phyloP scores from a whole-genome alignment of 2,329 filamentous ascomycete genomes.

The Ramularia endophylla region DNA sequence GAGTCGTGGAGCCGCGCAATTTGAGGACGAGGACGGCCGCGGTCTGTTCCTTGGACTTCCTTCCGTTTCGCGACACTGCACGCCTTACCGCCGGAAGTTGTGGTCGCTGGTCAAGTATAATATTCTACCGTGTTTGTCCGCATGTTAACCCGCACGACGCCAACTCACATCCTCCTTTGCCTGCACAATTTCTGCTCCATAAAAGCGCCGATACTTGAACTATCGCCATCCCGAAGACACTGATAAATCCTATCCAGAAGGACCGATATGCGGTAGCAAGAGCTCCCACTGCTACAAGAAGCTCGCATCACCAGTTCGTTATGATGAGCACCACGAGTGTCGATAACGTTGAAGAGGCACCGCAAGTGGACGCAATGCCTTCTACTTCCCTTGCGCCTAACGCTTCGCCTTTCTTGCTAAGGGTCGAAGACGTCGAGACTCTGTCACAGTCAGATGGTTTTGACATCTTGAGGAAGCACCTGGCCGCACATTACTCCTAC shows the following conservation, averaged over 20 bases:
- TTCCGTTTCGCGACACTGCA: too few relatives aligned
- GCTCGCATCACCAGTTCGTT: background rate
- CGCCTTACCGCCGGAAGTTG: too few relatives aligned
- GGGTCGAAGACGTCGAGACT: conserved; percentile 35
- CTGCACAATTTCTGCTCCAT: conserved; percentile 1
- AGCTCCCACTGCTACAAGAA: background rate
- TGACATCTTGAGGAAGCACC: conserved; percentile 37
- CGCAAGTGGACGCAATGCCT: conserved; percentile 15
- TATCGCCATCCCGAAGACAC: conserved; percentile 1
- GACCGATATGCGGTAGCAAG: conserved; percentile 5
- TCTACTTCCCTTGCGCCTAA: conserved; percentile 18
- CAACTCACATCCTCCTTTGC: too few relatives aligned
- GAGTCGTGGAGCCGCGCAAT: too few relatives aligned
- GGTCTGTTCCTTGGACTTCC: too few relatives aligned
- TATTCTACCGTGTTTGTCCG: too few relatives aligned
- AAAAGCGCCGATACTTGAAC: conserved; percentile 4
- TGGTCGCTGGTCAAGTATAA: too few relatives aligned
- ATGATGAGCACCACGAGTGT: background rate
- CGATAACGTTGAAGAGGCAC: background rate
- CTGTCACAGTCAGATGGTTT: conserved; percentile 39
- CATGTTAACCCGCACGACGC: too few relatives aligned
- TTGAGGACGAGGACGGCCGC: too few relatives aligned
- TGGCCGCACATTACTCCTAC: conserved; percentile 36
- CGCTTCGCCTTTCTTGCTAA: conserved; percentile 39
- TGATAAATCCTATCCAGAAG: background rate